phyloP scores from a whole-genome alignment of 805 yeast species.

The Scheffersomyces spartinae region DNA sequence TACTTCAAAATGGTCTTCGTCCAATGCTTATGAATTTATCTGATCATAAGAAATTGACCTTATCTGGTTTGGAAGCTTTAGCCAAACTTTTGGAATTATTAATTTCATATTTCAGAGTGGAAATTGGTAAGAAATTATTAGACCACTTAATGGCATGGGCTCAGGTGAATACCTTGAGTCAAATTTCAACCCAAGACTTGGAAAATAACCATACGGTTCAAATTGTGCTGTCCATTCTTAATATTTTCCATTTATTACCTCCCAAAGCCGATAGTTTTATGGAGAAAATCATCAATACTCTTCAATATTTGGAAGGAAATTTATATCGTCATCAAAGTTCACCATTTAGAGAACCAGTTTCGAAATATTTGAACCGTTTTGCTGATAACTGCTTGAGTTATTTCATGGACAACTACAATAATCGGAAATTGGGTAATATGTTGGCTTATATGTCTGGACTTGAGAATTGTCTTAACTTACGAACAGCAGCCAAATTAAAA shows the following conservation, averaged over 20 bases:
- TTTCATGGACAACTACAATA: slow-evolving; percentile 54
- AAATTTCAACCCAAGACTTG: slow-evolving; percentile 69
- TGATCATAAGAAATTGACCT: slow-evolving; percentile 84
- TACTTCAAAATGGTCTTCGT: slow-evolving; percentile 86
- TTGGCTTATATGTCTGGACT: slow-evolving; percentile 54
- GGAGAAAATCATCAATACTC: slow-evolving; percentile 71
- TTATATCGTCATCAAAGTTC: slow-evolving; percentile 77
- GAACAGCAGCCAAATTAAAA: slow-evolving; percentile 42
- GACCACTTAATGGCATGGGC: slow-evolving; percentile 97
- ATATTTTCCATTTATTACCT: slow-evolving; percentile 85
- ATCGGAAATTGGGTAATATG: slow-evolving; percentile 53
- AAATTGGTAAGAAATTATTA: slow-evolving; percentile 83
- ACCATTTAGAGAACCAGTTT: slow-evolving; percentile 86
- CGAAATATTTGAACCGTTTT: slow-evolving; percentile 75
- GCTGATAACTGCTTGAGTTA: slow-evolving; percentile 62
- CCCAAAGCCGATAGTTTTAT: slow-evolving; percentile 85
- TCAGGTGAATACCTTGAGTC: slow-evolving; percentile 63
- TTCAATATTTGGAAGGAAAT: slow-evolving; percentile 69
- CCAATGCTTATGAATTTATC: slow-evolving; percentile 94
- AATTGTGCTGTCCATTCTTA: slow-evolving; percentile 80
- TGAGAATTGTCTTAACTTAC: slow-evolving; percentile 43
- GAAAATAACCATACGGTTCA: slow-evolving; percentile 73
- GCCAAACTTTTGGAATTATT: slow-evolving; percentile 77
- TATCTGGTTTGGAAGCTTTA: slow-evolving; percentile 81
- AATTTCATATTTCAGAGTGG: slow-evolving; percentile 91